phyloP scores from a whole-genome alignment of 148 eudicot genomes.

The Talinum fruticosum region DNA sequence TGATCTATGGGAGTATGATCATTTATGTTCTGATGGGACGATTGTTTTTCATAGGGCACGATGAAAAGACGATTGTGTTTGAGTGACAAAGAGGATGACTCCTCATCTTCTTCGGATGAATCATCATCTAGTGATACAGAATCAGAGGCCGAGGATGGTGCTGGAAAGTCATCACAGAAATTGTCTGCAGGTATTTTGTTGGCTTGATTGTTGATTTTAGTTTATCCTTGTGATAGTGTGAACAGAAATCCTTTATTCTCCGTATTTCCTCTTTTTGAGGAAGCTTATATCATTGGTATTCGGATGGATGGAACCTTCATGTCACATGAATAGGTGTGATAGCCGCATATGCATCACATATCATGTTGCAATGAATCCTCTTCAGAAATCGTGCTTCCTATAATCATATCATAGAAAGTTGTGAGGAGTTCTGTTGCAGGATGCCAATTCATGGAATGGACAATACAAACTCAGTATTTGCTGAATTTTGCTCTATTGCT shows the following conservation, averaged over 20 bases:
- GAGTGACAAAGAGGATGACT: conserved; percentile 30
- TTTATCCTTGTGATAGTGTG: not conserved
- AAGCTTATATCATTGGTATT: not conserved
- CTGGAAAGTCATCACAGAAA: conserved; percentile 24
- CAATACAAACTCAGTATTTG: not conserved
- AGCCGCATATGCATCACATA: not conserved
- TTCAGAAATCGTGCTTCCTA: not conserved
- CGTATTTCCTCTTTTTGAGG: not conserved
- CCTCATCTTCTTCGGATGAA: conserved; percentile 19
- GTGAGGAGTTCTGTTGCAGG: not conserved
- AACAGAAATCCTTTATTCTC: not conserved
- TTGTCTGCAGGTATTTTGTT: conserved; percentile 29
- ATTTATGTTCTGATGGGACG: not conserved
- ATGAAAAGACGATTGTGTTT: conserved; percentile 36
- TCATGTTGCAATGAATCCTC: not conserved
- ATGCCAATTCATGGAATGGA: not conserved
- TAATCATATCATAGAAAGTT: not conserved
- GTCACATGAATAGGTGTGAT: not conserved
- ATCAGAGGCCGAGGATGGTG: conserved; percentile 32
- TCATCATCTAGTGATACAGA: conserved; percentile 29
- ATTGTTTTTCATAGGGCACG: conserved; percentile 5
- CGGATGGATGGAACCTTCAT: not conserved
- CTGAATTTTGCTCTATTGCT: not conserved
- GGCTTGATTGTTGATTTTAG: not conserved
- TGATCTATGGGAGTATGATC: not conserved